Evolutionary conservation across 2,329 filamentous ascomycete species (phyloP), one percentile per base, ranked within the genome.

Genomic region (Fusarium sp.): DNA sequence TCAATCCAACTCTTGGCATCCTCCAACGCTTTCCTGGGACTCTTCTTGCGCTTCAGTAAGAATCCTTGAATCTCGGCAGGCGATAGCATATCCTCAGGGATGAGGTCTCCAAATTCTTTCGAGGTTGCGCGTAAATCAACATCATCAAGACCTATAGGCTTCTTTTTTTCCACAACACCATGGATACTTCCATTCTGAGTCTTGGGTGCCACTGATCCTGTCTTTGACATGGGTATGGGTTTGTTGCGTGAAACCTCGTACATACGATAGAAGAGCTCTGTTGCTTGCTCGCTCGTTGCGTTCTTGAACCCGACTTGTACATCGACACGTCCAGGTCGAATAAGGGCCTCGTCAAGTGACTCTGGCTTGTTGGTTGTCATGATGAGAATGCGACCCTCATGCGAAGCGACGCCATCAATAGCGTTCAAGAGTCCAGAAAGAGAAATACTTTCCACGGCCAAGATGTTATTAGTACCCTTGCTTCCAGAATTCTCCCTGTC

Each of bases 341-440:
- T 89, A 8, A 96, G 84, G 0, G 91, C 92, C 45, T 89, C 85
- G 74, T 94, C 92, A 0, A 95, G 85, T 15, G 86, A 84, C 71
- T 94, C 89, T 4, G 90, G 90, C 62, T 88, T 86, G 78, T 95
- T 96, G 33, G 91, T 93, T 0, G 92, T 94, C 90, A 94, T 93
- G 80, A 95, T 89, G 18, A 95, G 85, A 13, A 95, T 87, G 45
- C 91, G 87, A 28, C 92, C 92, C 79, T 95, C 92, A 72, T 92
- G 91, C 4, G 89, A 91, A 2, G 91, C 91, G 2, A 94, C 92
- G 56, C 93, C 92, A 73, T 97, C 92, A 62, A 97, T 93, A 60
- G 91, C 91, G 77, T 97, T 97, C 52, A 97, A 85, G 2, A 97
- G 84, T 1, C 92, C 92, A 0, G 91, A 92, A 3, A 96, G 84